A percentile compares a stretch with the other conserved stretches of the same genome.
phyloP scores from a whole-genome alignment of 495 filamentous ascomycete genomes.

The Penicillium alfredii region DNA sequence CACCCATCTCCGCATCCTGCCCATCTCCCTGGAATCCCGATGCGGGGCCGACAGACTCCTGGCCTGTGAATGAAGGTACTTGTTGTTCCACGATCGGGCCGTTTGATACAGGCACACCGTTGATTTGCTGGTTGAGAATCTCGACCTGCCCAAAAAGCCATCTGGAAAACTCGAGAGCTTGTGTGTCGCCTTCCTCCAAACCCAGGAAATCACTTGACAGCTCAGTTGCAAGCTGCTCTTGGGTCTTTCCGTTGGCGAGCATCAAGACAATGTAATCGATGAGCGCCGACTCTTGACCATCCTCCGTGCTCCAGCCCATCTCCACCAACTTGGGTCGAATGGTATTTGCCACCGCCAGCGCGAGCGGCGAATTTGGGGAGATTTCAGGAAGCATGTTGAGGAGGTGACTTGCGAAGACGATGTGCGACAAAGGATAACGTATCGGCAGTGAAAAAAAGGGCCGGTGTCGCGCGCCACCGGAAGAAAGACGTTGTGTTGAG shows the following conservation, averaged over 20 bases:
- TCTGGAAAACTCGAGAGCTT: slow-evolving; percentile 73
- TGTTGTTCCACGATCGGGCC: slow-evolving; percentile 22
- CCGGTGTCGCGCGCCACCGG: slow-evolving; percentile 14
- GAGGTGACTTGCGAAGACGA: not conserved
- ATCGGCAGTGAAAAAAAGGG: slow-evolving; percentile 2
- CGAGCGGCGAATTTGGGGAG: slow-evolving; percentile 50
- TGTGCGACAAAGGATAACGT: not conserved
- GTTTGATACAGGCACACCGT: slow-evolving; percentile 31
- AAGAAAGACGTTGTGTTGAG: slow-evolving; percentile 6
- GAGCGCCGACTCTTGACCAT: slow-evolving; percentile 73
- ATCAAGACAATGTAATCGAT: slow-evolving; percentile 95
- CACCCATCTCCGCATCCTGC: slow-evolving; percentile 69
- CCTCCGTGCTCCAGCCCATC: slow-evolving; percentile 80
- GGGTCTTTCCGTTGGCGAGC: slow-evolving; percentile 89
- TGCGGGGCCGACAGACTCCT: slow-evolving; percentile 20
- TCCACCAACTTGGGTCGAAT: slow-evolving; percentile 95
- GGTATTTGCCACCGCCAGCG: slow-evolving; percentile 67
- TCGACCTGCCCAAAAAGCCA: slow-evolving; percentile 90
- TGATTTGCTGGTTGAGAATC: slow-evolving; percentile 56
- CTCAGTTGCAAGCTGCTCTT: slow-evolving; percentile 82
- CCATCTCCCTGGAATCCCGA: slow-evolving; percentile 21
- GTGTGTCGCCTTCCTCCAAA: slow-evolving; percentile 74
- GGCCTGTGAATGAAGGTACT: slow-evolving; percentile 31
- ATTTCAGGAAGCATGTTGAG: slow-evolving; percentile 20
- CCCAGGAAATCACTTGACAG: slow-evolving; percentile 83